phyloP scores from a whole-genome alignment of 345 rosid genomes.

The Eucalyptus tenuipes region DNA sequence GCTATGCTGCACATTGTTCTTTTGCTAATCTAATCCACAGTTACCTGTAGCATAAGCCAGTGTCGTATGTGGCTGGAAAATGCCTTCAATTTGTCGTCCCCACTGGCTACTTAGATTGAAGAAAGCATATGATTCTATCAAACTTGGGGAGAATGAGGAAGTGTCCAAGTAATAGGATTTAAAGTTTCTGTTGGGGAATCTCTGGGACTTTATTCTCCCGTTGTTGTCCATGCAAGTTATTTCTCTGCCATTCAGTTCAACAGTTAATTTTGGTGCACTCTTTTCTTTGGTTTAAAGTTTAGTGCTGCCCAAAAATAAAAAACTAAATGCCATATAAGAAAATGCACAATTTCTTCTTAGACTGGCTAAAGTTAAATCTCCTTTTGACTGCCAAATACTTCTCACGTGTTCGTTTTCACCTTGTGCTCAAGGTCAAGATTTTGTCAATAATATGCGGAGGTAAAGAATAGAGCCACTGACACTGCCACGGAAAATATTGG shows the following conservation, averaged over 20 bases:
- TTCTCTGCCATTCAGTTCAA: not conserved
- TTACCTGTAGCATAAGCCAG: not conserved
- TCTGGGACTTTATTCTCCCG: not conserved
- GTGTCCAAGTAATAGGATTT: not conserved
- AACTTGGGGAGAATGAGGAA: not conserved
- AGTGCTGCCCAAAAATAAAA: not conserved
- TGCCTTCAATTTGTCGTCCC: not conserved
- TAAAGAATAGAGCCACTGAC: not conserved
- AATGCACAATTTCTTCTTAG: not conserved
- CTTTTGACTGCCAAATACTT: not conserved
- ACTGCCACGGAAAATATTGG: not conserved
- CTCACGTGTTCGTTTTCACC: constrained; percentile 39
- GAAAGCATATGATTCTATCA: not conserved
- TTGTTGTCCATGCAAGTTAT: not conserved
- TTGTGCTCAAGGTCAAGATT: not conserved
- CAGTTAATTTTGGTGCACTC: not conserved
- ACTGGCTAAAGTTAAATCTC: not conserved
- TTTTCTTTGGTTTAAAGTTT: not conserved
- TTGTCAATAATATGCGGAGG: not conserved
- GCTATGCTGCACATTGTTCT: constrained; percentile 8
- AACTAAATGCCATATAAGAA: not conserved
- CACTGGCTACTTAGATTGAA: not conserved
- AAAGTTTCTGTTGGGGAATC: not conserved
- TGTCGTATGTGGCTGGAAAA: not conserved
- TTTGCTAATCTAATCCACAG: not conserved